Conservation (phyloP, 129 eudicot species). For the Tagetes patula region DNA sequence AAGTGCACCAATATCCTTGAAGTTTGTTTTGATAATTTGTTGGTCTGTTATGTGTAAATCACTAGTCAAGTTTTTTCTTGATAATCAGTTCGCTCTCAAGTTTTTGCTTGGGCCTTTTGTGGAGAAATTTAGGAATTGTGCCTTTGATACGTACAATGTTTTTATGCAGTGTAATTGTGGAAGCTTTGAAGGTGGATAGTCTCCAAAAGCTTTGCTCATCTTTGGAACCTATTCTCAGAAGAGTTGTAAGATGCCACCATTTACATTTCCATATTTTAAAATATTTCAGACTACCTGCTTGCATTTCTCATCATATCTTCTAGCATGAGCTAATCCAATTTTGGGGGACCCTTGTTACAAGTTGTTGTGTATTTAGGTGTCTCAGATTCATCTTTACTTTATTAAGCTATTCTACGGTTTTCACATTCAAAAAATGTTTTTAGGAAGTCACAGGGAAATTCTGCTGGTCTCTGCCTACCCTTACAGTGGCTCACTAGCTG, state of each 20-base stretch:
- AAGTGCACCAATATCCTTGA: not conserved
- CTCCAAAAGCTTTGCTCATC: slow-evolving; percentile 93
- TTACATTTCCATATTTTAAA: not conserved
- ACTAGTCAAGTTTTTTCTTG: not conserved
- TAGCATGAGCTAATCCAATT: not conserved
- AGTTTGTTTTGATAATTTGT: slow-evolving; percentile 18
- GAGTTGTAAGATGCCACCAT: slow-evolving; percentile 65
- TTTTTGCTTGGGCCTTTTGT: not conserved
- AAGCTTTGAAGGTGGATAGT: slow-evolving; percentile 86
- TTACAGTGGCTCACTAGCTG: slow-evolving; percentile 22
- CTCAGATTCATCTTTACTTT: not conserved
- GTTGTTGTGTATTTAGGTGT: not conserved
- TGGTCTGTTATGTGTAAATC: not conserved
- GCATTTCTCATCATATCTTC: not conserved
- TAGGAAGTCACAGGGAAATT: not conserved
- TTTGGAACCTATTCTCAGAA: slow-evolving; percentile 91
- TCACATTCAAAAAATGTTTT: not conserved
- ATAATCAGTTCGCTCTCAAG: not conserved
- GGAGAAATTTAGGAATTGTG: not conserved
- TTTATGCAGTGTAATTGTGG: slow-evolving; percentile 77
- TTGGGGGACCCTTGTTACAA: not conserved
- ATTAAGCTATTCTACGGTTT: slow-evolving; percentile 1
- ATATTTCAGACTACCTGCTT: not conserved
- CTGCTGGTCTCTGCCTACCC: not conserved
- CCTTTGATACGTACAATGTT: slow-evolving; percentile 20